These are phyloP conservation scores for Larix kaempferi DNA, from an alignment of 75 land plant species.

Conservation along the genomic window DNA sequence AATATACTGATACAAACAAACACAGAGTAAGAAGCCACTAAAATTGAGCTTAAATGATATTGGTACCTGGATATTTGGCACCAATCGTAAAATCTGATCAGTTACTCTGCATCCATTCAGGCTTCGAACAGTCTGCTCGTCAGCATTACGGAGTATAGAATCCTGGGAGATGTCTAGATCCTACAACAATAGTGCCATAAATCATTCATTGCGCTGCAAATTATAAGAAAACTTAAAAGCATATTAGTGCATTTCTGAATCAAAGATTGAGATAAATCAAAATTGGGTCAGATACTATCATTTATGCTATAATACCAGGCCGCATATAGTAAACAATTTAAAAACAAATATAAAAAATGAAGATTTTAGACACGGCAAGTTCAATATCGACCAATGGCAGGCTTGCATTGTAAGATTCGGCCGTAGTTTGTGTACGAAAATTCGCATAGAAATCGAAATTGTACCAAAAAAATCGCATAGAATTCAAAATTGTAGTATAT, in stretches of 20 bases:
- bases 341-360: too few relatives aligned
- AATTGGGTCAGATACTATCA: not conserved
- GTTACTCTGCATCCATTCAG: slow-evolving; percentile 98
- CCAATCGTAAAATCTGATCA: slow-evolving; percentile 87
- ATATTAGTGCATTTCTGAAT: not conserved
- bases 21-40: not conserved
- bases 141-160: slow-evolving; percentile 77
- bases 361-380: too few relatives aligned
- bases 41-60: not conserved
- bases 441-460: too few relatives aligned
- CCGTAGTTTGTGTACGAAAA: too few relatives aligned
- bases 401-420: too few relatives aligned
- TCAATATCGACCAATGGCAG: too few relatives aligned
- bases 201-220: not conserved
- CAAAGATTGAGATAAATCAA: not conserved
- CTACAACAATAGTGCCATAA: slow-evolving; percentile 27
- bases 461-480: too few relatives aligned
- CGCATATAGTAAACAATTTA: too few relatives aligned
- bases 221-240: not conserved
- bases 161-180: slow-evolving; percentile 93
- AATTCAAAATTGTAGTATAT: too few relatives aligned
- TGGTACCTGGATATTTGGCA: slow-evolving; percentile 90
- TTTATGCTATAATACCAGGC: too few relatives aligned
- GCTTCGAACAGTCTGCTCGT: slow-evolving; percentile 95
- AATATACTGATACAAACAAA: not conserved